Base-by-base conservation (phyloP, 768 basidiomycete genomes). In the Panellus pusillus region DNA sequence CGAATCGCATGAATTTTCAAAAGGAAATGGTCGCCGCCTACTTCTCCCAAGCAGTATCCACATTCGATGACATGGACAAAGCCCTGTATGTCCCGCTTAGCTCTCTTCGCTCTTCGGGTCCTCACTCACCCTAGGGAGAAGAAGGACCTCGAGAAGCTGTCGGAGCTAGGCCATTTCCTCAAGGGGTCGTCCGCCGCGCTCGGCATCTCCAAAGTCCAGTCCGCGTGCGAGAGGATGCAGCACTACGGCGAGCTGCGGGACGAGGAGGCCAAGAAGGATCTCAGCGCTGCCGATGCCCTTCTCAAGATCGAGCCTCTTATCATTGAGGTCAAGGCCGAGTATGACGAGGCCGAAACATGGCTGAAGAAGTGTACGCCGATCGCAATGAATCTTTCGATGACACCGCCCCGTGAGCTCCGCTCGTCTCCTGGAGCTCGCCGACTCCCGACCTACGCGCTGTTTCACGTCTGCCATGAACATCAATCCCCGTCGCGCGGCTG, bases 181-280 rank as follows among this genome's bases (percentile, higher is more conserved):
- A 99, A 98, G 71, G 96, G 96, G 43, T 98, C 95, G 2, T 96
- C 94, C 12, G 95, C 95, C 27, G 92, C 95, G 2, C 79, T 99
- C 41, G 96, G 97, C 24, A 82, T 95, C 28, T 72, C 73, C 53
- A 81, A 82, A 58, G 94, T 99, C 47, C 88, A 92, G 67, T 79
- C 73, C 14, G 85, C 87, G 20, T 98, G 96, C 75, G 93, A 93
- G 70, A 80, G 81, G 70, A 94, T 98, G 63, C 95, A 98, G 71
- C 83, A 95, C 70, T 87, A 86, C 62, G 93, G 92, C 42, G 77
- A 84, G 58, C 70, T 77, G 52, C 76, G 81, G 42, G 86, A 91
- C 68, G 87, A 82, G 65, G 75, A 77, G 19, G 58, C 65, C 8
- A 69, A 69, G 13, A 68, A 63, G 53, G 72, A 75, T 53, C 70